Conservation (phyloP, 768 basidiomycete genomes). For the Collybiopsis confluens region DNA sequence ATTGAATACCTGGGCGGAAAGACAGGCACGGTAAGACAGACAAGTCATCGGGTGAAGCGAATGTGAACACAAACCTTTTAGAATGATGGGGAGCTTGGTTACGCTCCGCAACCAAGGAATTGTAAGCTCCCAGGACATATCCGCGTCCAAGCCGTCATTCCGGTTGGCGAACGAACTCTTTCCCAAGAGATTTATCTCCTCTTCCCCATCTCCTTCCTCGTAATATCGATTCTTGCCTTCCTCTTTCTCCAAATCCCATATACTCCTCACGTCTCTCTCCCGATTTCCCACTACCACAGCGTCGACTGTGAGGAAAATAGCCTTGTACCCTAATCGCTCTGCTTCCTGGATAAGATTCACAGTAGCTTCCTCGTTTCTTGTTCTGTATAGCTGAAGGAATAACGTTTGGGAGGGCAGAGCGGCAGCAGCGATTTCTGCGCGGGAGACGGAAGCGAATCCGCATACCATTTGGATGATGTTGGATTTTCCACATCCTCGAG, state of each 20-base stretch:
- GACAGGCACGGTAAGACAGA: background rate
- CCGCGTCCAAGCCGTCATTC: constrained; percentile 52
- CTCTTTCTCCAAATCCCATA: constrained; percentile 51
- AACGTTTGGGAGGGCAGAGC: constrained; percentile 53
- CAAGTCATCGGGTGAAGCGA: background rate
- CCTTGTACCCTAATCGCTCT: constrained; percentile 76
- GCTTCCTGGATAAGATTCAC: constrained; percentile 68
- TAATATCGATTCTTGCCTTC: constrained; percentile 33
- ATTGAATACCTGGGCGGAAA: constrained; percentile 51
- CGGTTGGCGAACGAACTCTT: constrained; percentile 50
- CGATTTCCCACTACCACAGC: constrained; percentile 78
- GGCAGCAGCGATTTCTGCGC: constrained; percentile 55
- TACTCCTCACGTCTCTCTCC: constrained; percentile 65
- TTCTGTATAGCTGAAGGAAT: constrained; percentile 87
- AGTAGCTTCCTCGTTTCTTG: constrained; percentile 61
- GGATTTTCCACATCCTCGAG: constrained; percentile 57
- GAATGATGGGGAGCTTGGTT: constrained; percentile 67
- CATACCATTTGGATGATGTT: constrained; percentile 86
- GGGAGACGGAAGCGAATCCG: constrained; percentile 69
- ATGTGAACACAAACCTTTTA: constrained; percentile 43
- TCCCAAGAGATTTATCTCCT: constrained; percentile 42
- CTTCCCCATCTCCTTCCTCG: constrained; percentile 17
- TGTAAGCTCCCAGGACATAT: constrained; percentile 79
- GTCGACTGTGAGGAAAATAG: constrained; percentile 90
- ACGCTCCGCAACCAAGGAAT: constrained; percentile 71